phyloP scores from a whole-genome alignment of 73 alveolate species.

The Uronychia setigera region DNA sequence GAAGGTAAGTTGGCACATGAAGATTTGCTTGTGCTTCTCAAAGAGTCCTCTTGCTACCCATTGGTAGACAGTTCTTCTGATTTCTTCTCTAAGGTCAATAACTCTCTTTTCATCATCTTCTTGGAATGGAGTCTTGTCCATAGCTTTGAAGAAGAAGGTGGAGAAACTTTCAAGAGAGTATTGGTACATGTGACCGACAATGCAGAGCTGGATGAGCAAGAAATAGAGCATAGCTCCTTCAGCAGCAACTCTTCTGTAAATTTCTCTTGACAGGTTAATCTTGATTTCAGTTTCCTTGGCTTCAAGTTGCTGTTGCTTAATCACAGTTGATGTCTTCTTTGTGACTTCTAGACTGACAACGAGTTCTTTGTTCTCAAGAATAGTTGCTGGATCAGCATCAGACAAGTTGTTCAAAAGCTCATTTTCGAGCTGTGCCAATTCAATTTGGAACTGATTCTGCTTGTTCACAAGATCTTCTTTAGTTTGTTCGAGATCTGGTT shows the following conservation, averaged over 20 bases:
- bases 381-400: conserved; percentile 99
- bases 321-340: conserved; percentile 95
- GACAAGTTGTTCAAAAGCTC: conserved; percentile 95
- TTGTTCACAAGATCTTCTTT: conserved; percentile 97
- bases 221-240: conserved; percentile 99
- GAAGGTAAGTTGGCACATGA: conserved; percentile 97
- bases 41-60: conserved; percentile 99
- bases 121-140: conserved; percentile 96
- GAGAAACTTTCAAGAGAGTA: conserved; percentile 98
- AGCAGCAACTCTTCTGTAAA: conserved; percentile 99
- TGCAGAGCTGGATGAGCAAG: conserved; percentile 96
- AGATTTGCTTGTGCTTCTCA: conserved; percentile 99
- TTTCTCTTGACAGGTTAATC: conserved; percentile 98
- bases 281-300: conserved; percentile 98
- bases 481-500: conserved; percentile 98
- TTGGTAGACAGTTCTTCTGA: conserved; percentile 97
- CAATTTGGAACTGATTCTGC: conserved; percentile 97
- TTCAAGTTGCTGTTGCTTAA: conserved; percentile 83
- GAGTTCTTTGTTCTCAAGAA: conserved; percentile 95
- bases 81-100: conserved; percentile 91
- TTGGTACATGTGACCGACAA: conserved; percentile 99
- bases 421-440: conserved; percentile 95
- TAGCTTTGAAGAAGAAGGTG: conserved; percentile 98
- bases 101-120: conserved; percentile 95
- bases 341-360: conserved; percentile 97